Evolutionary conservation across 2,329 filamentous ascomycete genomes (phyloP).

Genomic region (Talaromyces sp.): DNA sequence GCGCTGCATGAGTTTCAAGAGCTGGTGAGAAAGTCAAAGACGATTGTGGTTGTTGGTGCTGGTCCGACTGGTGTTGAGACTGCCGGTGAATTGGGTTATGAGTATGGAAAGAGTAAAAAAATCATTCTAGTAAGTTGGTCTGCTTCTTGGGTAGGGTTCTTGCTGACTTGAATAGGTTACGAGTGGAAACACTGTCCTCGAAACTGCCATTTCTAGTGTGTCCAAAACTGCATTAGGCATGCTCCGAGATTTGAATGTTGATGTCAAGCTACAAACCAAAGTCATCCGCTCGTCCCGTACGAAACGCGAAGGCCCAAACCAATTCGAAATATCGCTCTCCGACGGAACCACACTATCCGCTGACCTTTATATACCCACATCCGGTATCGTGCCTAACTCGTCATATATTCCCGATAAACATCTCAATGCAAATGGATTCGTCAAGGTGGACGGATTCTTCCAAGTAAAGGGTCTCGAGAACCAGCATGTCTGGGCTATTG

Average conservation of each 20-base stretch:
- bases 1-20: slow-evolving; percentile 11
- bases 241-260: slow-evolving; percentile 10
- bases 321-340: slow-evolving; percentile 13
- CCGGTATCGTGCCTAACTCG: slow-evolving; percentile 13
- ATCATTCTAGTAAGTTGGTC: slow-evolving; percentile 7
- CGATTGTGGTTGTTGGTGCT: slow-evolving; percentile 13
- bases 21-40: slow-evolving; percentile 10
- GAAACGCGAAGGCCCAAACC: neutral
- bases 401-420: slow-evolving; percentile 10
- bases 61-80: slow-evolving; percentile 16
- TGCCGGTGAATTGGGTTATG: slow-evolving; percentile 14
- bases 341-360: slow-evolving; percentile 8
- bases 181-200: slow-evolving; percentile 8
- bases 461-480: slow-evolving; percentile 15
- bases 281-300: neutral
- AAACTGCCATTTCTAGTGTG: slow-evolving; percentile 6
- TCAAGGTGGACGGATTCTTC: slow-evolving; percentile 13
- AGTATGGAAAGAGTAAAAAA: slow-evolving; percentile 11
- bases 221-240: slow-evolving; percentile 15
- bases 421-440: slow-evolving; percentile 11
- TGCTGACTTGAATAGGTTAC: slow-evolving; percentile 6
- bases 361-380: slow-evolving; percentile 15
- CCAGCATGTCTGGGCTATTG: slow-evolving; percentile 16
- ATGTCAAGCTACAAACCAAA: slow-evolving; percentile 12
- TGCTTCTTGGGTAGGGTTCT: neutral